Base-by-base conservation (phyloP, 306 rosid species). In the Ormosia semicastrata region DNA sequence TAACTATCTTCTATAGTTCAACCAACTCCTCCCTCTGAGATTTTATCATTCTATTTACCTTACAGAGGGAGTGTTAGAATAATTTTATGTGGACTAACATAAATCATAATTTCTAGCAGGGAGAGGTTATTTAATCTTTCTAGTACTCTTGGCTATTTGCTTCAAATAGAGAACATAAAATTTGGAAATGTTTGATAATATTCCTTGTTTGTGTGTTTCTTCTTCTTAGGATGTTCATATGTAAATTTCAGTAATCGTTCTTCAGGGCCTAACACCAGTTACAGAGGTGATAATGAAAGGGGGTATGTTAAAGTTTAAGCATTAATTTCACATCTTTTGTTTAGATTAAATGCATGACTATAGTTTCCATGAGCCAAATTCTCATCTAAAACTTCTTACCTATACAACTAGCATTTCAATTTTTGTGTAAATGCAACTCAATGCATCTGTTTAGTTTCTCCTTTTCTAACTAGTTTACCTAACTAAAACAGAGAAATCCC, bases 401-500 rank as follows among this genome's bases (percentile, higher is more conserved):
- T 43, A 40, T 46, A 0, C 12, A 70, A 52, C 46, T 56, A 29
- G 50, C 59, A 44, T 36, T 43, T 78, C n/a, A 52, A 33, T 29
- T 65, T 39, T 65, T 71, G 8, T 53, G 44, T 30, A 39, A 77
- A 71, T 53, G 10, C 63, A 63, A 71, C 30, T 63, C 59, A 53
- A 0, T 83, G 67, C 9, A 63, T 32, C 30, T 80, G 8, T 62
- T 50, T 63, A 53, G 30, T 65, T 73, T 81, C 69, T 73, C 60
- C 66, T 44, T 40, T 79, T 56, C 86, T 88, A 75, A 87, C 75
- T 57, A 46, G 32, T 66, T 50, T 59, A 8, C 62, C 33, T 47
- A 34, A 12, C 39, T 59, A 72, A 75, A 65, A 63, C 90, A 94
- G 96, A 54, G 92, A 83, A 83, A 83, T 91, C 64, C 92, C 91